Base-by-base conservation (phyloP, 768 basidiomycete species). In the Xerocomus brunneocitrinus region DNA sequence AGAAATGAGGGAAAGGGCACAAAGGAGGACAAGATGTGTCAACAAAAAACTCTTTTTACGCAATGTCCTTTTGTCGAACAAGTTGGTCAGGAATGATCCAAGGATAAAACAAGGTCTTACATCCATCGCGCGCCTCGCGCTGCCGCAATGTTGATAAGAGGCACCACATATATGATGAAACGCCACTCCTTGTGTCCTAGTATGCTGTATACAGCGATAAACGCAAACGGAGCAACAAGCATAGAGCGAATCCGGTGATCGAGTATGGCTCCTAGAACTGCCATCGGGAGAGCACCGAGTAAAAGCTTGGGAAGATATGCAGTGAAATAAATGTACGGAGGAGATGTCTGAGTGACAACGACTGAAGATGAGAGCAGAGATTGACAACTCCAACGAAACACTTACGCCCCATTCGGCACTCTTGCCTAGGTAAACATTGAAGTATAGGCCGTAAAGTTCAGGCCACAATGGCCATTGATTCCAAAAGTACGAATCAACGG, bases 101-200 rank as follows among this genome's bases (percentile, higher is more conserved):
- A 19, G n/a, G 16, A 42, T 31, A 50, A 41, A 50, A 42, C 14
- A 25, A 6, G 14, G 7, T 70, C 87, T 58, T 70, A 95, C 89
- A 94, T 66, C 67, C 76, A 79, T 5, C 73, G 66, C 2, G 82
- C 74, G 3, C 83, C 85, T 14, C 83, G 68, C 0, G 93, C 86
- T 2, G 89, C 92, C 2, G 85, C 81, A 3, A 94, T 68, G 60
- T 97, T 95, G 68, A 92, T 74, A 2, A 82, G 64, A 0, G 95
- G 94, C 0, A 98, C 80, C 16, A 84, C 78, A 63, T 98, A 98
- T 8, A 92, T 79, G 52, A 98, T 75, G 70, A 99, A 99, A 7
- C 97, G 81, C 97, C 97, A 99, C 71, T 99, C 97, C 67, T 99
- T 99, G 71, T 99, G 97, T 0, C 81, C 85, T 1, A 98, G 74